Conservation (phyloP, 2,329 filamentous ascomycete genomes). For the Hypoxylon rubiginosum region DNA sequence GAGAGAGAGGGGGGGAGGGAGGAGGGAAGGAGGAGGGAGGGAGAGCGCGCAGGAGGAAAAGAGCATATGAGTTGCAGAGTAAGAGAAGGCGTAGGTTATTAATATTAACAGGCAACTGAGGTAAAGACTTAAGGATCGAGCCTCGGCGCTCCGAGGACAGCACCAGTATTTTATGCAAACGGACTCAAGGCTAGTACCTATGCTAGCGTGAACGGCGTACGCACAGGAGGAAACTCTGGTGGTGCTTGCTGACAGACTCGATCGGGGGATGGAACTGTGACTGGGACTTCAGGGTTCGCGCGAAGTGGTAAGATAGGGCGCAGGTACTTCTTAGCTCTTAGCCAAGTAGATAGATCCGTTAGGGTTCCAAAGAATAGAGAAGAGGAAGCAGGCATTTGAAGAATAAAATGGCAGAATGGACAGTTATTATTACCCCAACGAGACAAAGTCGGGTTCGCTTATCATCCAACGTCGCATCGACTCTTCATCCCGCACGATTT, state of each 20-base stretch:
- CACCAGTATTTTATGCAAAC: slow-evolving; percentile 23
- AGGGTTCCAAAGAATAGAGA: slow-evolving; percentile 13
- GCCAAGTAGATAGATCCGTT: slow-evolving; percentile 13
- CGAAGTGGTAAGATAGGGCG: slow-evolving; percentile 13
- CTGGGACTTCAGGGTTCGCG: slow-evolving; percentile 8
- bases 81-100: slow-evolving; percentile 8
- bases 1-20: too few species aligned
- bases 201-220: slow-evolving; percentile 3
- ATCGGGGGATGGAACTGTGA: slow-evolving; percentile 11
- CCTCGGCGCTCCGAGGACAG: slow-evolving; percentile 3
- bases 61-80: background rate
- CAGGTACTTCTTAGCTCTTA: slow-evolving; percentile 18
- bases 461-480: slow-evolving; percentile 35
- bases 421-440: slow-evolving; percentile 29
- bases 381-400: slow-evolving; percentile 6
- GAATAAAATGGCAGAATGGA: slow-evolving; percentile 13
- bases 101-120: too few species aligned
- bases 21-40: too few species aligned
- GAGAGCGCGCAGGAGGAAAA: too few species aligned
- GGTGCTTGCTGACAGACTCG: slow-evolving; percentile 15
- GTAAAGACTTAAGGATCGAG: slow-evolving; percentile 3
- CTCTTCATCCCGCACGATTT: slow-evolving; percentile 21
- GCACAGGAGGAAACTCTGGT: slow-evolving; percentile 14
- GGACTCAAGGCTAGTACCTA: slow-evolving; percentile 14
- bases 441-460: slow-evolving; percentile 28